A percentile compares a stretch with the other conserved stretches of the same genome.
Conservation (phyloP, 352 stramenopile genomes). For the Phytophthora uliginosa region DNA sequence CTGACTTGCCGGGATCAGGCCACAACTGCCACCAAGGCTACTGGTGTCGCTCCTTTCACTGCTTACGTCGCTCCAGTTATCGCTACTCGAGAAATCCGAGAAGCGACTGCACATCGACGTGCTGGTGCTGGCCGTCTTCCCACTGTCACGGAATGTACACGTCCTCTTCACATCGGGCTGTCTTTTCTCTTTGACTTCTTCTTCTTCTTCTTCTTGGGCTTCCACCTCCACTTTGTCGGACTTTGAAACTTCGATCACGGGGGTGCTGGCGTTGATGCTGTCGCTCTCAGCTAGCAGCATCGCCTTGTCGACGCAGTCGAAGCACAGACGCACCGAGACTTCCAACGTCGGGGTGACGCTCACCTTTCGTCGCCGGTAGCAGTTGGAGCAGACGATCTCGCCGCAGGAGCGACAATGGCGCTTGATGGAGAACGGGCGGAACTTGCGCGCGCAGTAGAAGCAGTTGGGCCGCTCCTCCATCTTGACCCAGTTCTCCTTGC, state of each 20-base stretch:
- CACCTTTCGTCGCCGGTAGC: conserved; percentile 72
- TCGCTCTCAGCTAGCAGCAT: conserved; percentile 44
- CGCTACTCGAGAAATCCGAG: conserved; percentile 51
- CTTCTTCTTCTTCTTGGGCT: conserved; percentile 10
- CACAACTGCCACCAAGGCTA: conserved; percentile 36
- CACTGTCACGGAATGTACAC: conserved; percentile 35
- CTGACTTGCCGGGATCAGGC: conserved; percentile 18
- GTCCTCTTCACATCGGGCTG: conserved; percentile 32
- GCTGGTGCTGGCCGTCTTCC: conserved; percentile 41
- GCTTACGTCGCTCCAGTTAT: conserved; percentile 48
- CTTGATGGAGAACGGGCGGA: conserved; percentile 79
- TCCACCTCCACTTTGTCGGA: conserved; percentile 11
- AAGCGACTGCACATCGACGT: conserved; percentile 50
- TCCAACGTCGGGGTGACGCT: conserved; percentile 42
- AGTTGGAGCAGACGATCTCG: conserved; percentile 83
- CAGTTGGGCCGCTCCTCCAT: conserved; percentile 75
- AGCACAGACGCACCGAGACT: conserved; percentile 71
- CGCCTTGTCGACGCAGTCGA: conserved; percentile 84
- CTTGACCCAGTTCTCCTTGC: conserved; percentile 83
- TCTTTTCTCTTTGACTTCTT: conserved; percentile 5
- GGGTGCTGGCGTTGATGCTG: conserved; percentile 8
- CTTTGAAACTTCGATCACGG: conserved; percentile 19
- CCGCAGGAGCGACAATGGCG: conserved; percentile 87
- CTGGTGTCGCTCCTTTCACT: conserved; percentile 45
- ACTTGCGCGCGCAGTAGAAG: conserved; percentile 84